Evolutionary conservation across 2,329 filamentous ascomycete genomes (phyloP).

Genomic region (Monosporascus ibericus): DNA sequence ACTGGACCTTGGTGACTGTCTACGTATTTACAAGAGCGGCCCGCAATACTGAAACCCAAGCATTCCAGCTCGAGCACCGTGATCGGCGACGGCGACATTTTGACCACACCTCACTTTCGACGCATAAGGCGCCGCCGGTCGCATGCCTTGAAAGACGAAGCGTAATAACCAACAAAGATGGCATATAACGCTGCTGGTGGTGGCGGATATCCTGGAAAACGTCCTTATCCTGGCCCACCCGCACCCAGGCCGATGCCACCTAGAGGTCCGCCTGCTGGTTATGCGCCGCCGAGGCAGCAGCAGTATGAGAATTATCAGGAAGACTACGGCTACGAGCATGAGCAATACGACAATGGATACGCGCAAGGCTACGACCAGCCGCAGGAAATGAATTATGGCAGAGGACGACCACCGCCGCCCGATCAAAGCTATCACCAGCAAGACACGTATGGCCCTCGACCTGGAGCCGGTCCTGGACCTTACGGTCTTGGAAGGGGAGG

Average conservation of each 20-base stretch:
- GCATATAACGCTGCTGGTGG: background rate
- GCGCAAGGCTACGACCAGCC: constrained; percentile 34
- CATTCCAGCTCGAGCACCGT: too few species aligned
- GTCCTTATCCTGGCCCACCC: background rate
- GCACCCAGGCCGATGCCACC: constrained; percentile 11
- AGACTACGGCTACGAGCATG: constrained; percentile 39
- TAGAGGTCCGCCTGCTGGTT: constrained; percentile 2
- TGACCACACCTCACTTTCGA: background rate
- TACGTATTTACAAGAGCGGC: too few species aligned
- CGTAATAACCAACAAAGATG: background rate
- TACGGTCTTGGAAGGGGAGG: constrained; percentile 34
- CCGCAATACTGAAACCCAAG: too few species aligned
- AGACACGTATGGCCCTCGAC: constrained; percentile 38
- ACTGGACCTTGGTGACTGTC: too few species aligned
- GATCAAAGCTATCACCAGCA: constrained; percentile 34
- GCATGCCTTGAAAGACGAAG: background rate
- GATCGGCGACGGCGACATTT: too few species aligned
- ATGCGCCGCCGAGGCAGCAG: constrained; percentile 7
- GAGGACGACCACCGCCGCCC: constrained; percentile 31
- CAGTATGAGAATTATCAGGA: constrained; percentile 40
- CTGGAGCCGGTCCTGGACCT: constrained; percentile 19
- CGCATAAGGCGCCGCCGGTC: background rate
- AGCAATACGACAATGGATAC: constrained; percentile 35
- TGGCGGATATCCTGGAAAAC: background rate
- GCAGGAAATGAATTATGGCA: constrained; percentile 40